Conservation (phyloP, 2,329 filamentous ascomycete species). For the Phyllosticta citrichinensis region DNA sequence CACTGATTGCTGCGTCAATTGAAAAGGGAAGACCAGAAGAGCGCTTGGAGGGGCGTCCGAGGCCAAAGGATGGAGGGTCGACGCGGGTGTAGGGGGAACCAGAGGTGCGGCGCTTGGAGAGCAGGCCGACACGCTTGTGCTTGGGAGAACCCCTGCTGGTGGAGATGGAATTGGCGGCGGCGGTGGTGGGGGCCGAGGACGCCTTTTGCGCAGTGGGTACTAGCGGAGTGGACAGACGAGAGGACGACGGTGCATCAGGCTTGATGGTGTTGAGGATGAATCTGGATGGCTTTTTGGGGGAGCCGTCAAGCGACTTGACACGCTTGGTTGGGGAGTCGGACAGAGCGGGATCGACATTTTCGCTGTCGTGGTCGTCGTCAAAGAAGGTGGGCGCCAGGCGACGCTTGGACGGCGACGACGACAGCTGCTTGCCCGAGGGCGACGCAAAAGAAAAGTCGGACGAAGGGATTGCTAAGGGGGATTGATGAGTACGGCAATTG, state of each 20-base stretch:
- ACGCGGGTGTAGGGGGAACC: conserved; percentile 55
- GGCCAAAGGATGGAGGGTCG: conserved; percentile 55
- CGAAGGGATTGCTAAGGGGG: conserved; percentile 22
- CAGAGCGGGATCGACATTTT: conserved; percentile 49
- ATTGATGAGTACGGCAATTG: conserved; percentile 2
- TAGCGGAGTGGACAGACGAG: conserved; percentile 13
- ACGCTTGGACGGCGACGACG: conserved; percentile 35
- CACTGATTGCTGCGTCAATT: conserved; percentile 72
- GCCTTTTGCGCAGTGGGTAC: conserved; percentile 21
- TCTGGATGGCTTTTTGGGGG: conserved; percentile 29
- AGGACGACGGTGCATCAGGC: conserved; percentile 18
- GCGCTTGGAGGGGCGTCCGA: conserved; percentile 30
- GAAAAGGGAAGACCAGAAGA: conserved; percentile 57
- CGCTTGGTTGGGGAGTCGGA: conserved; percentile 45
- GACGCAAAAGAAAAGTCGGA: conserved; percentile 16
- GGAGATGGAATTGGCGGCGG: conserved; percentile 25
- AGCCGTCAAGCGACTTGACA: conserved; percentile 34
- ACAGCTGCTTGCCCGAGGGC: conserved; percentile 22
- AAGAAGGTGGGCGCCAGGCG: conserved; percentile 33
- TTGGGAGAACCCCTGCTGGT: conserved; percentile 66
- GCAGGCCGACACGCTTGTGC: conserved; percentile 57
- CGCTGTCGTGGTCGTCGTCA: conserved; percentile 40
- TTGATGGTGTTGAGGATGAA: conserved; percentile 26
- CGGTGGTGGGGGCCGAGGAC: conserved; percentile 32
- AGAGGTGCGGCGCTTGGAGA: conserved; percentile 57